Evolutionary conservation across 1,284 basidiomycete genomes (phyloP), one percentile per base, ranked within the genome.

Genomic region (Boletus chippewaensis): DNA sequence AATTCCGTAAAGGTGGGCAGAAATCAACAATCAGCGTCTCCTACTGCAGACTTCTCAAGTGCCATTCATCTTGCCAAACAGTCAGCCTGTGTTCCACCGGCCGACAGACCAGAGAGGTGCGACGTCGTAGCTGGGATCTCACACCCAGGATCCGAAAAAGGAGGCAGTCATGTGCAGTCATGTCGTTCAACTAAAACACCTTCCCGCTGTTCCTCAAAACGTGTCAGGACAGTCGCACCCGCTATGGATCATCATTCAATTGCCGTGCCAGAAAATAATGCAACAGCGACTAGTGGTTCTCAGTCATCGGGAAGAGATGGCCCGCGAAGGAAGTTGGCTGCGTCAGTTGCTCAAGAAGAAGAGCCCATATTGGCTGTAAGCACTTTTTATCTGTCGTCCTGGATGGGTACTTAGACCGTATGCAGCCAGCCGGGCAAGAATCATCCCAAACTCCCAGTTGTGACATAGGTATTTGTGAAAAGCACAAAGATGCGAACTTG

Each of bases 401-500:
- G 2, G 18, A 28, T 46, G 28, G 20, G 4, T 31, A 36, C n/a
- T 49, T 11, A 13, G 41, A 47, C 28, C 6, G n/a, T 15, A 31
- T 35, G 15, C 47, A 51, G 43, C 41, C 10, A n/a, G 8, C 8
- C 4, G 24, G 26, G 26, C 28, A 38, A 35, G 51, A 36, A 29
- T 28, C 36, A 8, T 47, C 42, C 4, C n/a, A 35, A 5, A 48
- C 35, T 47, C 29, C 40, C 13, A 28, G 18, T 41, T 35, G 4
- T 39, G 26, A 43, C 18, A 20, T 18, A 18, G 45, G 15, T 24
- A 20, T 35, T 35, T 35, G 49, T 15, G 54, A 51, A 46, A 66
- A 67, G 36, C 57, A 55, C 32, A 57, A 49, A 47, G 35, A 32
- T 34, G 20, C 45, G n/a, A n/a, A 35, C 24, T 24, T 16, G 3